Conservation (phyloP, 257 asterid species). For the Solanum tarapatanum region DNA sequence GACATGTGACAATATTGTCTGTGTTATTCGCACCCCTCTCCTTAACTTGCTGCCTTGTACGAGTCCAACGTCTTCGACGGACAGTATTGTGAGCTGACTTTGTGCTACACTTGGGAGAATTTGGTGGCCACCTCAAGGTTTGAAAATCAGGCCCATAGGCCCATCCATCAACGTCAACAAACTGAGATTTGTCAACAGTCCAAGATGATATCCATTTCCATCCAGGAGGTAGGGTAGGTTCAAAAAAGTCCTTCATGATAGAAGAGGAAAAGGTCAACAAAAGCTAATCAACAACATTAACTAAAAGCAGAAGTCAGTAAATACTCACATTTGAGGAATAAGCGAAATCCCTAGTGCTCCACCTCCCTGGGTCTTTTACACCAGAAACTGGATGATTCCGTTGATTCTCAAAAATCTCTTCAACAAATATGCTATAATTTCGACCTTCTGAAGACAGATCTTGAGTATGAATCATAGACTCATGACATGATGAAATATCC, state of each 20-base stretch:
- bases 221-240: constrained; percentile 55
- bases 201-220: constrained; percentile 64
- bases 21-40: constrained; percentile 19
- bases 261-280: not conserved
- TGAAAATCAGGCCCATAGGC: constrained; percentile 54
- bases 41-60: constrained; percentile 39
- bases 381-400: constrained; percentile 40
- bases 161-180: constrained; percentile 62
- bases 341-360: constrained; percentile 61
- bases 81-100: constrained; percentile 40
- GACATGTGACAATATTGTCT: constrained; percentile 30
- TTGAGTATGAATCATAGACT: constrained; percentile 22
- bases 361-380: constrained; percentile 32
- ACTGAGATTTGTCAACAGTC: constrained; percentile 53
- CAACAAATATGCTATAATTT: constrained; percentile 25
- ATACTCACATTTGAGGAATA: constrained; percentile 40
- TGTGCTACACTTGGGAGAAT: constrained; percentile 39
- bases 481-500: constrained; percentile 53
- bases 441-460: constrained; percentile 24
- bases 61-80: constrained; percentile 63
- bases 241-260: constrained; percentile 37
- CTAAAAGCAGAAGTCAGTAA: not conserved
- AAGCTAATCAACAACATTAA: not conserved
- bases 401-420: constrained; percentile 64
- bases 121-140: constrained; percentile 52